Evolutionary conservation across 2,329 filamentous ascomycete genomes (phyloP).

Genomic region (Ascochyta clinopodiicola): DNA sequence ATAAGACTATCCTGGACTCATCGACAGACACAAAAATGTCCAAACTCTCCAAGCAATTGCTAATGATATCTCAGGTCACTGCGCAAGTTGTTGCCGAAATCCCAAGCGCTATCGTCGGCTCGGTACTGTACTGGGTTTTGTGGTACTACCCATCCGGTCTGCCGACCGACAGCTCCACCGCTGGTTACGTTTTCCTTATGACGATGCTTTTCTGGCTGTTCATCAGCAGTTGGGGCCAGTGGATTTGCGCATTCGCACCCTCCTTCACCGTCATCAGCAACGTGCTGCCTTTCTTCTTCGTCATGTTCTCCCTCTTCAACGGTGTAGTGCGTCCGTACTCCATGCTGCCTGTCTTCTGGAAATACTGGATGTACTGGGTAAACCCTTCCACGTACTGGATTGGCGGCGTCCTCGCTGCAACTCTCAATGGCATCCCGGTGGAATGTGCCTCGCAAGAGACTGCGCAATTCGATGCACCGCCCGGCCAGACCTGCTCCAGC

Average conservation of each 20-base stretch:
- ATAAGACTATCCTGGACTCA: not conserved
- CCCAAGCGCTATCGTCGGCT: constrained; percentile 69
- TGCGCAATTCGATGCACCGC: constrained; percentile 70
- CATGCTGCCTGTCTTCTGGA: constrained; percentile 72
- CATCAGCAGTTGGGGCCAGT: constrained; percentile 78
- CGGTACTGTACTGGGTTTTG: constrained; percentile 72
- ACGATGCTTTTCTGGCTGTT: constrained; percentile 79
- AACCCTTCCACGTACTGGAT: constrained; percentile 77
- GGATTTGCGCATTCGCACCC: constrained; percentile 83
- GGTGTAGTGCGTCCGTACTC: constrained; percentile 75
- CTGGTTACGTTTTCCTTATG: constrained; percentile 82
- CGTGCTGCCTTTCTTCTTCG: constrained; percentile 77
- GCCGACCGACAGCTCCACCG: constrained; percentile 66
- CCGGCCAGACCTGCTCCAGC: constrained; percentile 66
- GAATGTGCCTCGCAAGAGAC: constrained; percentile 61
- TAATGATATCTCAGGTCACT: constrained; percentile 54
- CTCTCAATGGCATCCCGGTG: constrained; percentile 59
- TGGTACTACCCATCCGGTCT: constrained; percentile 82
- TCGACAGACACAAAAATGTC: not conserved
- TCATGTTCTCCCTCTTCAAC: constrained; percentile 78
- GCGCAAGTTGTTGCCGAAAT: constrained; percentile 77
- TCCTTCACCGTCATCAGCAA: constrained; percentile 81
- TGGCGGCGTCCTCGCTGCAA: constrained; percentile 70
- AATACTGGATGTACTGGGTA: constrained; percentile 73
- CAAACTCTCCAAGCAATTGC: not conserved